These are phyloP conservation scores for Syzygium malaccense DNA, from an alignment of 441 rosid genomes.

Conservation along the genomic window DNA sequence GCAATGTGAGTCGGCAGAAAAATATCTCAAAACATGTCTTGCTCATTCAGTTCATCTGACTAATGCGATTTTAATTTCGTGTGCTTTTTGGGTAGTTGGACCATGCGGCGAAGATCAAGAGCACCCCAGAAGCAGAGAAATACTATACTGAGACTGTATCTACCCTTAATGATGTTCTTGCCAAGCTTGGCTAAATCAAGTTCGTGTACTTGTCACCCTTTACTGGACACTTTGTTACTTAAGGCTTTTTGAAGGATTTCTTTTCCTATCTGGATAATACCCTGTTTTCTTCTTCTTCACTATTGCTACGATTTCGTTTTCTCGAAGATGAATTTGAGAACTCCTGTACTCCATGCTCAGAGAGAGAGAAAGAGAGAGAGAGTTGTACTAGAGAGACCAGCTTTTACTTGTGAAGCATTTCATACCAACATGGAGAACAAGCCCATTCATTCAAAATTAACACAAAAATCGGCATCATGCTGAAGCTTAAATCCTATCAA, in stretches of 20 bases:
- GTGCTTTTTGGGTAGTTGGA: conserved; percentile 42
- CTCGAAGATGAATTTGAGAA: background rate
- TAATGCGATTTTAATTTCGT: background rate
- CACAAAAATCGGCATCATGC: background rate
- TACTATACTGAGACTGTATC: conserved; percentile 78
- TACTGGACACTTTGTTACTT: background rate
- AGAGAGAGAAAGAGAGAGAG: background rate
- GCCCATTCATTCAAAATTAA: background rate
- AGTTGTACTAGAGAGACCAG: background rate
- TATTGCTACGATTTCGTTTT: background rate
- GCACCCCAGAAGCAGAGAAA: conserved; percentile 85
- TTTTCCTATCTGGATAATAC: background rate
- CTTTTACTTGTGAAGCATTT: background rate
- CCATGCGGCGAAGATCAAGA: conserved; percentile 88
- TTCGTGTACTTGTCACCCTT: background rate
- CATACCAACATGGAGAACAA: background rate
- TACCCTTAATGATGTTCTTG: conserved; percentile 70
- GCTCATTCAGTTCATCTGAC: background rate
- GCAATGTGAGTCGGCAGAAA: conserved; percentile 31
- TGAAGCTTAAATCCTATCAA: background rate
- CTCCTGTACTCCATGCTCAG: background rate
- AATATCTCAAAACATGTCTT: background rate
- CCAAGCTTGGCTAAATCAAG: conserved; percentile 63
- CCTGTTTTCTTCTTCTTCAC: background rate
- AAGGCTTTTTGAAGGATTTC: background rate